phyloP scores from a whole-genome alignment of 169 alveolate species.

The Cystoisospora suis region DNA sequence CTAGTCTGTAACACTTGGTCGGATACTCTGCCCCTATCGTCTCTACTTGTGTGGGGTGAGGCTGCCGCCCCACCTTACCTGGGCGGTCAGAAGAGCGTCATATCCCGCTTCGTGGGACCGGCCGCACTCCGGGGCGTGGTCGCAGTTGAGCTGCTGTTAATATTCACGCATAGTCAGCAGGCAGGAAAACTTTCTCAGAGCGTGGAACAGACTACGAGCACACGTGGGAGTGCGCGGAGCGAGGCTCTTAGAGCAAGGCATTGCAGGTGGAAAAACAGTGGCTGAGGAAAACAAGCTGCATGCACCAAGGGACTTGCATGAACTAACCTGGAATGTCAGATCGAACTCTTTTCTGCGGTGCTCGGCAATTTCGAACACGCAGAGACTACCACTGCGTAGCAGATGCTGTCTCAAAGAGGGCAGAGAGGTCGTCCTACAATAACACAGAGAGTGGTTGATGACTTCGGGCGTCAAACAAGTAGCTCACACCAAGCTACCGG shows the following conservation, averaged over 20 bases:
- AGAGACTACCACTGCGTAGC: background rate
- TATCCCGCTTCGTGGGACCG: conserved; percentile 79
- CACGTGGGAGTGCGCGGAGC: too few species aligned
- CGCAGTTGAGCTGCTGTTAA: conserved; percentile 47
- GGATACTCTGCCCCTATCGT: too few species aligned
- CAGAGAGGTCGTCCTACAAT: conserved; percentile 16
- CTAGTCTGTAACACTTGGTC: too few species aligned
- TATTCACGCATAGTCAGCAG: background rate
- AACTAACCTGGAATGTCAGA: conserved; percentile 14
- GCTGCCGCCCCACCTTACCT: too few species aligned
- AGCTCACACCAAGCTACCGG: too few species aligned
- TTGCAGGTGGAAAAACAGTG: too few species aligned
- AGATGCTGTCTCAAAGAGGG: background rate
- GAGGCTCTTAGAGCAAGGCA: too few species aligned
- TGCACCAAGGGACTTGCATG: too few species aligned
- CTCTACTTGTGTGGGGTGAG: too few species aligned
- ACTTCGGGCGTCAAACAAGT: too few species aligned
- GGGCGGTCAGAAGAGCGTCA: conserved; percentile 77
- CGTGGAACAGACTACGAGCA: background rate
- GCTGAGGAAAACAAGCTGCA: too few species aligned
- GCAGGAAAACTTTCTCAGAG: background rate
- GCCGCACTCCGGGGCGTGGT: conserved; percentile 31
- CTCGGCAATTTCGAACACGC: conserved; percentile 25
- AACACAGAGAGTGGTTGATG: too few species aligned
- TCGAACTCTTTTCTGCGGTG: background rate